Evolutionary conservation across 257 asterid genomes (phyloP).

Genomic region (Petrea volubilis): DNA sequence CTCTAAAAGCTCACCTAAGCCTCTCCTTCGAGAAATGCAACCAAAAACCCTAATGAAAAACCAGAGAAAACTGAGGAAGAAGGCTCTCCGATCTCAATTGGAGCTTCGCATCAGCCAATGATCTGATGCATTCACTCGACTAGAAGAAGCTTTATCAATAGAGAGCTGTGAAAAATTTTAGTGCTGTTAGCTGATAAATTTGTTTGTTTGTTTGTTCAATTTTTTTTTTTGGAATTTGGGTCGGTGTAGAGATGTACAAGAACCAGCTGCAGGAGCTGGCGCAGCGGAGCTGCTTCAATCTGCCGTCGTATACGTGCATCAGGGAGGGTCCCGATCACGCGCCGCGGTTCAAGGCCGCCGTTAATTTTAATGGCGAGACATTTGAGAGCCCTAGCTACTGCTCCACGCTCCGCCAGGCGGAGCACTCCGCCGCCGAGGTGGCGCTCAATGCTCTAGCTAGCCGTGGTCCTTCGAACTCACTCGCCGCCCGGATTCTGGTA

Average conservation of each 20-base stretch:
- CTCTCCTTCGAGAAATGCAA: slow-evolving; percentile 32
- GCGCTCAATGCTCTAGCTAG: slow-evolving; percentile 66
- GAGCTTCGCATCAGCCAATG: slow-evolving; percentile 20
- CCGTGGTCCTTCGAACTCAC: slow-evolving; percentile 80
- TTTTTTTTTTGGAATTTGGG: slow-evolving; percentile 2
- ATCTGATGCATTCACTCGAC: slow-evolving; percentile 35
- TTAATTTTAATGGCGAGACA: slow-evolving; percentile 79
- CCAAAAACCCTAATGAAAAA: slow-evolving; percentile 40
- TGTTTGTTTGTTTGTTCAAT: background rate
- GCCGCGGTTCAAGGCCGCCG: slow-evolving; percentile 86
- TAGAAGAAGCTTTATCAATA: background rate
- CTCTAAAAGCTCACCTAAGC: slow-evolving; percentile 32
- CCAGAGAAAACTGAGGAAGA: slow-evolving; percentile 8
- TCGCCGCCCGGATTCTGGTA: slow-evolving; percentile 80
- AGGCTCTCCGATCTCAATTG: slow-evolving; percentile 35
- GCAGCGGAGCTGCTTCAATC: slow-evolving; percentile 91
- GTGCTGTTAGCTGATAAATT: slow-evolving; percentile 25
- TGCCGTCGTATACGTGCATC: slow-evolving; percentile 73
- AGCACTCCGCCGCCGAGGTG: slow-evolving; percentile 90
- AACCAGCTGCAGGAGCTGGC: slow-evolving; percentile 95
- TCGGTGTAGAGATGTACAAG: slow-evolving; percentile 59
- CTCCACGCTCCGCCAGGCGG: slow-evolving; percentile 90
- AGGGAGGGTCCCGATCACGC: slow-evolving; percentile 96
- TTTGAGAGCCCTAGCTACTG: slow-evolving; percentile 84
- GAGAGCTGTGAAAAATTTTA: slow-evolving; percentile 8